These are phyloP conservation scores for Clavariopsis aquatica DNA, from an alignment of 495 filamentous ascomycete species.

Conservation along the genomic window DNA sequence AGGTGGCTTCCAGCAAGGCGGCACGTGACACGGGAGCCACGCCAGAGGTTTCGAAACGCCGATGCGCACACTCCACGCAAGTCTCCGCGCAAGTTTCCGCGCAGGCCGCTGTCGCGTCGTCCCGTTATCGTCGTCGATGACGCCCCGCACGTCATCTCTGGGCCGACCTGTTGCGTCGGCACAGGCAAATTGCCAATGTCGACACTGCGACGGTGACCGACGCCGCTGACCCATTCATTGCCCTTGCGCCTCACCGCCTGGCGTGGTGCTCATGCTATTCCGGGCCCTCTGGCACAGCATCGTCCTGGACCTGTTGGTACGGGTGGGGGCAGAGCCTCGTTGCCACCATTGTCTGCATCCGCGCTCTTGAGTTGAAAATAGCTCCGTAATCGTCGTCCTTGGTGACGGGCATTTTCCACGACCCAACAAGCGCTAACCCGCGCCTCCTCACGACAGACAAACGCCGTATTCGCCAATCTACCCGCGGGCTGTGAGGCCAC, in stretches of 20 bases:
- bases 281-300: not conserved
- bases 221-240: not conserved
- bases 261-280: not conserved
- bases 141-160: not conserved
- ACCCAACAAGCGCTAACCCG: not conserved
- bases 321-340: not conserved
- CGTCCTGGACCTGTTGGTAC: not conserved
- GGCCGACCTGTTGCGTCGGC: not conserved
- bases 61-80: not conserved
- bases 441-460: not conserved
- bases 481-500: not conserved
- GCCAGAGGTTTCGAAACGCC: conserved; percentile 2
- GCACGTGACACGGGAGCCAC: conserved; percentile 4
- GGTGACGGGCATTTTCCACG: not conserved
- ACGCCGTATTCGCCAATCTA: conserved; percentile 19
- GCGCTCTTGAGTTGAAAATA: not conserved
- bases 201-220: not conserved
- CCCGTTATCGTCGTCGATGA: not conserved
- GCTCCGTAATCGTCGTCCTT: not conserved
- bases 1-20: not conserved
- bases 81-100: not conserved
- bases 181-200: not conserved
- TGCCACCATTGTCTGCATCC: not conserved
- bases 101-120: not conserved
- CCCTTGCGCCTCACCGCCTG: not conserved